Conservation (phyloP, 2,329 filamentous ascomycete genomes). For the Pseudogymnoascus sp. region DNA sequence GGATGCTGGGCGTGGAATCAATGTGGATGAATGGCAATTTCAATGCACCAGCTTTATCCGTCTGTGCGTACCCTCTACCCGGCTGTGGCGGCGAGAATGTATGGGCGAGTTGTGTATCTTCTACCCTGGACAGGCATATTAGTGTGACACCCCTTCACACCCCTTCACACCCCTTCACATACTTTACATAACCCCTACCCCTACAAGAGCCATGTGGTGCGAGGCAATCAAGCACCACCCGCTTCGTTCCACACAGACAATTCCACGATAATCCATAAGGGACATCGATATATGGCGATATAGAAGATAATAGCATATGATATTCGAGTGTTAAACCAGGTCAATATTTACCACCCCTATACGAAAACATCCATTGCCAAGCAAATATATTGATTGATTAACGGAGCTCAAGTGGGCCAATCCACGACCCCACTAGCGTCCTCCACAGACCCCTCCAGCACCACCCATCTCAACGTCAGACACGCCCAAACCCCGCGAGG, state of each 20-base stretch:
- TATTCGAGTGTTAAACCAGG: neutral
- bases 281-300: neutral
- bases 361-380: neutral
- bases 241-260: neutral
- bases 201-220: neutral
- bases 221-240: neutral
- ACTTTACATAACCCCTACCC: neutral
- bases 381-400: constrained; percentile 7
- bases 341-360: neutral
- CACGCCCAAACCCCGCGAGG: neutral
- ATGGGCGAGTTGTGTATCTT: neutral
- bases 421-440: neutral
- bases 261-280: neutral
- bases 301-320: neutral
- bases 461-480: neutral
- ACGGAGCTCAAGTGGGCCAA: neutral
- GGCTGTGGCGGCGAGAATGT: neutral
- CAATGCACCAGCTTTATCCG: neutral
- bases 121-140: neutral
- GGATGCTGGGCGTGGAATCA: too few relatives aligned
- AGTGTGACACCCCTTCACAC: too few relatives aligned
- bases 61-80: neutral
- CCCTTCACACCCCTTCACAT: neutral
- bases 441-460: neutral
- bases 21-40: neutral